Base-by-base conservation (phyloP, 768 basidiomycete genomes). In the Pisolithus orientalis region DNA sequence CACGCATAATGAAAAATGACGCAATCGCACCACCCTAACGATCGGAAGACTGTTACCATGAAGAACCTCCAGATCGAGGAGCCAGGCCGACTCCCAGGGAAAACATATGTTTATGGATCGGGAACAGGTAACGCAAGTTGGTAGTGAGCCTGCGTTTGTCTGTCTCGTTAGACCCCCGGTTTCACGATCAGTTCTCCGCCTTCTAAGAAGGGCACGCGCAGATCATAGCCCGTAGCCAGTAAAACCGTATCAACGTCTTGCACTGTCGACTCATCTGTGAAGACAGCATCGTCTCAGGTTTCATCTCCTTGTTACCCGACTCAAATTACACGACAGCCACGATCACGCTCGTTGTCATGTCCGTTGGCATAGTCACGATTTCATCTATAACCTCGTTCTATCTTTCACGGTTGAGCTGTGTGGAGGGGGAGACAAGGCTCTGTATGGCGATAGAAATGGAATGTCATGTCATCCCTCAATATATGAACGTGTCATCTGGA, bases 141-240 rank as follows among this genome's bases (percentile, higher is more conserved):
- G 71, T 77, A 16, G 73, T 70, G 31, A 83, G 70, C 1, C 54
- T 21, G 3, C 11, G 52, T 8, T 29, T 50, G 32, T 46, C 53
- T 32, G 64, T 55, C 7, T 56, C 32, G 40, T 17, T 58, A 21
- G 58, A 53, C 17, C 44, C 44, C 53, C 38, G 60, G 59, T 48
- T 29, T 63, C 53, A 57, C 61, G 43, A 32, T 47, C 49, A 51
- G 48, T 44, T 57, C 54, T 1, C 59, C 59, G 55, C 65, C 6
- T 62, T 67, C 50, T 28, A 75, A 63, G 73, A 83, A 83, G 0
- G 80, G 81, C 6, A 80, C 67, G 21, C 69, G 70, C 46, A 76
- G 54, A 51, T 80, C 70, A 59, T 84, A 84, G 7, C 83, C 82
- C 0, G 80, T 83, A 0, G 66, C 80, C 13, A 82, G 72, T 27